These are phyloP conservation scores for Calonectria leucothoes DNA, from an alignment of 2,329 filamentous ascomycete species.

Conservation along the genomic window DNA sequence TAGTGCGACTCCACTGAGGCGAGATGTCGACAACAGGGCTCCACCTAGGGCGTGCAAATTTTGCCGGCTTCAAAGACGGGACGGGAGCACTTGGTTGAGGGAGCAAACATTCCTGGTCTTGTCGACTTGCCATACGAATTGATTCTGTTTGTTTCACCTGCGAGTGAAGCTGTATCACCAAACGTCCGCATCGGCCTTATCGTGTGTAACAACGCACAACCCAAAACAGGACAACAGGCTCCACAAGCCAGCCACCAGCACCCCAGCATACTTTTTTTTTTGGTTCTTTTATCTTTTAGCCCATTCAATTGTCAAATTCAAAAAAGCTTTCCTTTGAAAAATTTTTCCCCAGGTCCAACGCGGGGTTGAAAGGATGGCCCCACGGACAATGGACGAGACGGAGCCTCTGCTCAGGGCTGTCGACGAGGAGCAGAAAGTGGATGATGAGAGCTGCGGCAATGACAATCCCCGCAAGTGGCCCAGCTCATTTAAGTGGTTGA, in stretches of 20 bases:
- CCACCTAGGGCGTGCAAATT: conserved; percentile 6
- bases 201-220: not conserved
- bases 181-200: not conserved
- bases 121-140: not conserved
- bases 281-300: too few species aligned
- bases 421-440: not conserved
- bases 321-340: too few species aligned
- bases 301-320: too few species aligned
- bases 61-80: not conserved
- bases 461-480: not conserved
- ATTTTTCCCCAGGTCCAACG: not conserved
- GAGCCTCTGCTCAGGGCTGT: not conserved
- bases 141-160: not conserved
- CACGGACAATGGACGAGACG: not conserved
- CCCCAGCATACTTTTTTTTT: not conserved
- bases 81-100: not conserved
- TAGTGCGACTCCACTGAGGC: not conserved
- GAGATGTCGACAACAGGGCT: not conserved
- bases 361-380: not conserved
- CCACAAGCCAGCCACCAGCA: not conserved
- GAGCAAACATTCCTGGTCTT: not conserved
- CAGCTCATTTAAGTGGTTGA: not conserved
- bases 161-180: not conserved
- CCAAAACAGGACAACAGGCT: not conserved
- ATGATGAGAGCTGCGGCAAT: not conserved